Evolutionary conservation across 2,329 filamentous ascomycete genomes (phyloP), one percentile per base, ranked within the genome.

Genomic region (Diaporthe vexans): DNA sequence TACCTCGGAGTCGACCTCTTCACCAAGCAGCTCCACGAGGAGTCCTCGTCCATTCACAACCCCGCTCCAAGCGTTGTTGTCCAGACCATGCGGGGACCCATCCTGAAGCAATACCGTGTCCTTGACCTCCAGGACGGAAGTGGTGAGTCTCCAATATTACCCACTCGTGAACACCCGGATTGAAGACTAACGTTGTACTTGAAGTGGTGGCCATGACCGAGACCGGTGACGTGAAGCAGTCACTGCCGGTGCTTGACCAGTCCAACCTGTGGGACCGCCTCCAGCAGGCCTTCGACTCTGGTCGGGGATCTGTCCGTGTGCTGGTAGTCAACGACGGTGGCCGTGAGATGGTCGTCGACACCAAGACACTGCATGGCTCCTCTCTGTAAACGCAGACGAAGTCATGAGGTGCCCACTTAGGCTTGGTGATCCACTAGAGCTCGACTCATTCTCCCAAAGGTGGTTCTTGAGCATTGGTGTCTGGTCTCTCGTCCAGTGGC

Each of bases 21-120:
- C 94, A 98, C 95, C 91, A 97, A 98, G 91, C 95, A 98, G 90
- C 92, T 99, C 79, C 95, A 98, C 84, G 97, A 99, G 89, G 97
- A 99, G 93, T 98, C 95, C 74, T 96, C 94, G 81, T 98, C 98
- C 88, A 92, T 98, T 88, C 95, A 94, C 87, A 97, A 97, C 93
- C 97, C 97, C 78, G 94, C 94, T 79, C 96, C 96, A 80, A 98
- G 94, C 80, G 97, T 99, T 76, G 92, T 98, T 78, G 96, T 99
- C 82, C 97, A 99, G 93, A 98, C 96, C 89, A 98, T 99, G 95
- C 94, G 97, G 79, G 97, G 96, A 81, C 97, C 97, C 78, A 92
- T 98, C 89, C 98, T 98, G 95, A 98, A 98, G 95, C 97, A 98
- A 91, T 99, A 99, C 93, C 95, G 97, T 83, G 96, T 99, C 84